Conservation (phyloP, 129 eudicot genomes). For the Flaveria robusta region DNA sequence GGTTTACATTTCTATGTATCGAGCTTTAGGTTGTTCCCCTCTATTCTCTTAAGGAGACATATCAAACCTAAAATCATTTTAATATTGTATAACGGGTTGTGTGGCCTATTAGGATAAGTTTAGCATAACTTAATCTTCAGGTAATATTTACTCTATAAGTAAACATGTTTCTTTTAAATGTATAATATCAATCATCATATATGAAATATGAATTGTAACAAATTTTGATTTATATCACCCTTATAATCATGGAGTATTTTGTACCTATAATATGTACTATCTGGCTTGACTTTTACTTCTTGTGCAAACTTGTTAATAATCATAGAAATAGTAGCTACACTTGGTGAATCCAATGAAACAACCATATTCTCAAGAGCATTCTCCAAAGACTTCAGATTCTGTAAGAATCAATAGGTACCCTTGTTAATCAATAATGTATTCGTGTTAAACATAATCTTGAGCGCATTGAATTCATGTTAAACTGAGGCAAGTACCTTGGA, state of each 20-base stretch:
- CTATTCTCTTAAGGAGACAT: too few relatives aligned
- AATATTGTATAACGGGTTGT: too few relatives aligned
- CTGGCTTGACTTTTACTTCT: constrained; percentile 22
- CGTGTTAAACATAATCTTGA: background rate
- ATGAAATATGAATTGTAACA: too few relatives aligned
- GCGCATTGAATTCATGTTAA: background rate
- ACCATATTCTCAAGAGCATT: constrained; percentile 26
- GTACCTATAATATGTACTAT: constrained; percentile 24
- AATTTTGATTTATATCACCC: background rate
- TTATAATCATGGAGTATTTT: background rate
- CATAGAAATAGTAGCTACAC: constrained; percentile 13
- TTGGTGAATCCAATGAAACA: constrained; percentile 25
- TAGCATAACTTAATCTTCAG: too few relatives aligned
- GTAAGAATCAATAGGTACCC: background rate
- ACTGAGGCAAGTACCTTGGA: constrained; percentile 34
- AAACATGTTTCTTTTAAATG: too few relatives aligned
- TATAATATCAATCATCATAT: too few relatives aligned
- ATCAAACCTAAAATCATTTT: too few relatives aligned
- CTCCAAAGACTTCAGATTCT: constrained; percentile 32
- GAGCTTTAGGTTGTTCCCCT: too few relatives aligned
- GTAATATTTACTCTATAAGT: too few relatives aligned
- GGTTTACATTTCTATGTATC: too few relatives aligned
- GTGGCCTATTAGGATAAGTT: too few relatives aligned
- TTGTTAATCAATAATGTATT: background rate
- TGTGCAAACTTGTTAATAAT: constrained; percentile 27